Base-by-base conservation (phyloP, 495 filamentous ascomycete species). In the Neurospora sp. region DNA sequence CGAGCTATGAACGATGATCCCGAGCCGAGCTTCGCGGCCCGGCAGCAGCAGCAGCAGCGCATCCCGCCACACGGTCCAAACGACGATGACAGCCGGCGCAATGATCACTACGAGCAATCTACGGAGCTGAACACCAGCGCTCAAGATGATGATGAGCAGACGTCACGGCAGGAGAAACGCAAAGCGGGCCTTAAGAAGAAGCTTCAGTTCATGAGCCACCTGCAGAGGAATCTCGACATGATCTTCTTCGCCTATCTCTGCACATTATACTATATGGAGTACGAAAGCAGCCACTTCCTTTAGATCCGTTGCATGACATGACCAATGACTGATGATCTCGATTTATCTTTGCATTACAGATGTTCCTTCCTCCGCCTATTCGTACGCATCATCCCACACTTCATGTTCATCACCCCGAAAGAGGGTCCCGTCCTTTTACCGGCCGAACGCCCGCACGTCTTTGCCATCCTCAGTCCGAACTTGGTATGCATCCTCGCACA, bases 221-320 rank as follows among this genome's bases (percentile, higher is more conserved):
- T 96, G 40, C 86, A 93, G 76, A 86, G 88, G 72, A 90, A 89
- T 77, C 83, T 97, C 68, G 94, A 97, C 81, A 90, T 91, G 75
- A 72, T 94, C n/a, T 88, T 94, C 39, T 94, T 93, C 78, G 90
- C 90, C 73, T 88, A 97, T 83, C 84, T 96, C 40, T 92, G 91
- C 46, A 87, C 90, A 48, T 76, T 97, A 72, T 97, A 97, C 82
- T 96, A 96, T 80, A 91, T 96, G 88, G 94, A 97, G 94, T 97
- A 83, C 76, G 91, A 42, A 12, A 22, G 4, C n/a, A 53, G 10
- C n/a, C 46, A 12, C 20, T 53, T 12, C 1, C 46, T 3, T 22
- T 22, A 27, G 5, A 22, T 22, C 8, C 42, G 7, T 4, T 44
- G 20, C 20, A 12, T 53, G 42, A 71, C 48, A 40, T 72, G 11